phyloP scores from a whole-genome alignment of 495 filamentous ascomycete genomes.

The Aspergillus ellipticus region DNA sequence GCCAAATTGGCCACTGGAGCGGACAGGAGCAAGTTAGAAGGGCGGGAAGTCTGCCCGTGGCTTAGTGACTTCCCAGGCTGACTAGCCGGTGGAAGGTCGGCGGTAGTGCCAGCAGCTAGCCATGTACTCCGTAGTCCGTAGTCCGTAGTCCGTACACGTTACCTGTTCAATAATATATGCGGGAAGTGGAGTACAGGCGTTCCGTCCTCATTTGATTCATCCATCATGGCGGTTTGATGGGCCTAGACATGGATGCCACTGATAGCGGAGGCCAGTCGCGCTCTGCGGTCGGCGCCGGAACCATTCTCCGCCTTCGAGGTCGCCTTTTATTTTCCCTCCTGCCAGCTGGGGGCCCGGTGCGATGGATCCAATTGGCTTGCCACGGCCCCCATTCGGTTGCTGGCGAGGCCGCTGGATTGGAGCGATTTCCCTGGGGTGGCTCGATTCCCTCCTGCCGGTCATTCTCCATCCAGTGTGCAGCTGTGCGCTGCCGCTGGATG shows the following conservation, averaged over 20 bases:
- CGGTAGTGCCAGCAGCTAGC: not conserved
- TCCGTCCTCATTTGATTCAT: slow-evolving; percentile 1
- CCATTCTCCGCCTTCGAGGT: slow-evolving; percentile 1
- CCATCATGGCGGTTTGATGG: not conserved
- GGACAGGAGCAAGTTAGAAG: not conserved
- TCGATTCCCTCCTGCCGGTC: not conserved
- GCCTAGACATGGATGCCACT: not conserved
- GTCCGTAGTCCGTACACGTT: not conserved
- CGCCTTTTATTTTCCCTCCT: not conserved
- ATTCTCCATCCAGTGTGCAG: not conserved
- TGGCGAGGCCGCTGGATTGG: not conserved
- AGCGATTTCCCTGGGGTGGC: not conserved
- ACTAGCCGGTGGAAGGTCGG: not conserved
- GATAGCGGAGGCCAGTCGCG: not conserved
- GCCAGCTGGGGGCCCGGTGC: not conserved
- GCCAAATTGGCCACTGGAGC: not conserved
- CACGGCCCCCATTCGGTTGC: not conserved
- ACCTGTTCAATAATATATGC: not conserved
- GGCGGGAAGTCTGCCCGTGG: no score
- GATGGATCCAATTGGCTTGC: not conserved
- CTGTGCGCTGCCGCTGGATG: not conserved
- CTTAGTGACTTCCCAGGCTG: no score
- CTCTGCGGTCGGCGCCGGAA: not conserved
- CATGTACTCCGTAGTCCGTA: not conserved
- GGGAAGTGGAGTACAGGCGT: slow-evolving; percentile 9